Base-by-base conservation (phyloP, 106 monocot species). In the Dioscorea zingiberensis region DNA sequence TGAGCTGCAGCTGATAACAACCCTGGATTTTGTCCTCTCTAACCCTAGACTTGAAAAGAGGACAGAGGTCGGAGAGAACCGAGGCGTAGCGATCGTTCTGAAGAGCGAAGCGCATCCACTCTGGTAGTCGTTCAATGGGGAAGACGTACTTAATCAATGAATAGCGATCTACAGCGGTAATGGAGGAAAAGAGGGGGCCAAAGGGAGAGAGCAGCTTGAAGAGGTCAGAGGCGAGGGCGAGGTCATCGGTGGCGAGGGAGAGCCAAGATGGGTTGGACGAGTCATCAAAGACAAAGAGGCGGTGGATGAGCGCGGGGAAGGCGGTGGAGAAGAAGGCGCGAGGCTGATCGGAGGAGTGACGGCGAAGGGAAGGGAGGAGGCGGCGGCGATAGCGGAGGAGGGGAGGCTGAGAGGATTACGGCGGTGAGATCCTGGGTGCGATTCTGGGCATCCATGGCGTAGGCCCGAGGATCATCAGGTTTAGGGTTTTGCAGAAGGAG, bases 261-360 rank as follows among this genome's bases (percentile, higher is more conserved):
- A 58, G 29, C 3, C 53, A 25, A 25, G 59, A 24, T 23, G 83
- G 29, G 29, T 74, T 38, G 38, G 38, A 38, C 38, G 38, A 58
- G 57, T 59, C 62, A 59, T 87, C 80, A 78, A 87, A 87, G 53
- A 79, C 90, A 80, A 95, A 95, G 71, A 95, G 77, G 58, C 85
- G 80, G 76, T 67, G 80, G 70, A 94, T 53, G 64, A 94, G 86
- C 55, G 77, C 55, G 25, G 94, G 90, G 72, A 94, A 80, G 64
- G 82, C 80, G 68, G 75, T 12, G 73, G 90, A 84, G 87, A 90
- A 90, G 78, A 94, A 90, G 75, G 84, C 54, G 54, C 87, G 94
- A 21, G 44, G 19, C 57, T 87, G 84, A 48, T 90, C 80, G 69
- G 74, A 30, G 5, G 84, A 72, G 66, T 84, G 83, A 27, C 82